Base-by-base conservation (phyloP, 1,284 basidiomycete genomes). In the Exobasidium rhododendri region DNA sequence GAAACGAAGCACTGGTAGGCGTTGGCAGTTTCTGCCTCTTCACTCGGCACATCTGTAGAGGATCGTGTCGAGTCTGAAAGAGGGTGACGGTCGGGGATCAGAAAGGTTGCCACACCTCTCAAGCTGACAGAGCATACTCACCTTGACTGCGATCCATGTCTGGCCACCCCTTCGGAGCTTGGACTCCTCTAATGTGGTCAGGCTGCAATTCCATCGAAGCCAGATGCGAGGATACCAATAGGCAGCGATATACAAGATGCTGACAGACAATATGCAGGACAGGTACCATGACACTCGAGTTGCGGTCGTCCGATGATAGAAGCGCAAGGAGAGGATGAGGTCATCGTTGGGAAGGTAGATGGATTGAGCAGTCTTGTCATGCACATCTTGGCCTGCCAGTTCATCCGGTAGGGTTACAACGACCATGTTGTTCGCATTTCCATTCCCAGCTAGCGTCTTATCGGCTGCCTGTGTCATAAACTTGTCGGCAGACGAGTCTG, bases 291-390 rank as follows among this genome's bases (percentile, higher is more conserved):
- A 46, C 3, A 61, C 4, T 47, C 66, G 55, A 26, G 62, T 49
- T 13, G 30, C 14, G 30, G 63, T 30, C 35, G 50, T 35, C 14
- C 62, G 56, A 52, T 62, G 61, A 32, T 65, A 67, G 63, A 71
- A 69, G 54, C 56, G 45, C 28, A 71, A 66, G 13, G 65, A 53
- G 2, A 71, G 62, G 55, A 68, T 63, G 6, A 68, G 64, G 29
- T 70, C 69, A 35, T 70, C 67, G n/a, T 65, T 62, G 2, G 55
- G 51, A 24, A 70, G 58, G 49, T 70, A 70, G 61, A 70, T 65
- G 49, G 62, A 57, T 31, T 70, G 69, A 14, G 11, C 10, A 28
- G 4, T 4, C 11, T 2, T 11, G 6, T n/a, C 46, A 14, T 20
- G 29, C n/a, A 49, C 58, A 6, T 50, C 55, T 20, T 58, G 51